Evolutionary conservation across 805 yeast species (phyloP), one percentile per base, ranked within the genome.

Genomic region (Kodamaea lidongshanica): DNA sequence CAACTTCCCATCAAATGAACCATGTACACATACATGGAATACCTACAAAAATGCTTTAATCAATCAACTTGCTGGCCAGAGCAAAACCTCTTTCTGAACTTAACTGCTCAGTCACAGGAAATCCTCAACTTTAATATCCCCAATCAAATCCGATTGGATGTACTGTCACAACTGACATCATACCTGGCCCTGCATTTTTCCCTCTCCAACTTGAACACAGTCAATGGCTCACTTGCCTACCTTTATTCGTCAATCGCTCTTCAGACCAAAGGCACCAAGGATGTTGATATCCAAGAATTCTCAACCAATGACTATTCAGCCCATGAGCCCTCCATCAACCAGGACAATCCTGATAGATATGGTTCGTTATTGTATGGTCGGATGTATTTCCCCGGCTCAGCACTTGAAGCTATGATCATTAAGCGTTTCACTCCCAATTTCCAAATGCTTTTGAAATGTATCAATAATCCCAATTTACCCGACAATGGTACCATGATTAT

Each of bases 21-120:
- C n/a, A 86, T 86, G 96, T 63, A 77, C 38, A 70, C 74, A 24
- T 88, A 82, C 59, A 86, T 89, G 95, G 95, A 89, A 44, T 81
- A 79, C 53, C 72, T 89, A 18, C 79, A 79, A 43, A 67, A 71
- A 54, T 72, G 83, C 42, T 89, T 83, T 58, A 73, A 79, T 52
- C 56, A 64, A 21, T 53, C 79, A 14, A 77, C 94, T 1, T 69
- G 70, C 4, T 88, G 96, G 96, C 76, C 79, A 43, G 72, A 74
- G 34, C 85, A 83, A 40, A 81, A 81, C 52, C 70, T 82, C 19
- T 86, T 81, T 48, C 79, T 86, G 30, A 75, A 79, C 43, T 67
- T 89, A 12, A 72, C 79, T 2, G 77, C 79, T n/a, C 76, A 87
- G 1, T 74, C 89, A 1, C 70, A 67, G 33, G 74, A 73, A 32